A percentile compares a stretch with the other conserved stretches of the same genome.
Conservation (phyloP, 495 filamentous ascomycete genomes). For the Saxophila tyrrhenica region DNA sequence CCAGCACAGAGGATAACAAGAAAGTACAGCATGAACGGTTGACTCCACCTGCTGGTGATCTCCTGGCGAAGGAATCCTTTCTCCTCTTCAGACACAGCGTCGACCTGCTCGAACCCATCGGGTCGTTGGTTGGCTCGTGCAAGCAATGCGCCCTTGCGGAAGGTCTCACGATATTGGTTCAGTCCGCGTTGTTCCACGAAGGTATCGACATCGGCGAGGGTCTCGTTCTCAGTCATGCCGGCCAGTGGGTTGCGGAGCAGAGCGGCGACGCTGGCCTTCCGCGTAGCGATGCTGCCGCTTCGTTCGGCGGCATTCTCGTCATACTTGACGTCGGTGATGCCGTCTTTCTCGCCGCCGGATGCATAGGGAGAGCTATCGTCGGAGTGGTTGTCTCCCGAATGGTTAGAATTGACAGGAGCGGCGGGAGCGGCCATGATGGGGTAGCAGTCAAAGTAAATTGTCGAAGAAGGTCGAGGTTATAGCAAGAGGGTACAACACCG, state of each 20-base stretch:
- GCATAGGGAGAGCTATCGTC: not conserved
- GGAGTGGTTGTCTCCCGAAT: not conserved
- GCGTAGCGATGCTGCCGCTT: not conserved
- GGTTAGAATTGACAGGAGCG: too few species aligned
- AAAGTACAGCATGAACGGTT: slow-evolving; percentile 58
- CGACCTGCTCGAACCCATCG: slow-evolving; percentile 6
- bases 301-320: not conserved
- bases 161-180: slow-evolving; percentile 3
- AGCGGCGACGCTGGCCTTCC: not conserved
- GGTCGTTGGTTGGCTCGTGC: slow-evolving; percentile 43
- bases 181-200: slow-evolving; percentile 4
- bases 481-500: too few species aligned
- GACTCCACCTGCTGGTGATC: slow-evolving; percentile 58
- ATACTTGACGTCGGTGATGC: not conserved
- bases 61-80: slow-evolving; percentile 49
- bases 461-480: too few species aligned
- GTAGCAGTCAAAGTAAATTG: too few species aligned
- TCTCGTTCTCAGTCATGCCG: slow-evolving; percentile 3
- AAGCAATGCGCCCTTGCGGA: slow-evolving; percentile 29
- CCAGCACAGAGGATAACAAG: slow-evolving; percentile 53
- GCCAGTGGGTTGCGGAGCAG: slow-evolving; percentile 8
- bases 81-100: slow-evolving; percentile 33
- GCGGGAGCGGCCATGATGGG: too few species aligned
- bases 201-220: slow-evolving; percentile 6
- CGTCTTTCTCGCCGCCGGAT: not conserved